Evolutionary conservation across 129 eudicot genomes (phyloP), one percentile per base, ranked within the genome.

Genomic region (Pulicaria dysenterica): DNA sequence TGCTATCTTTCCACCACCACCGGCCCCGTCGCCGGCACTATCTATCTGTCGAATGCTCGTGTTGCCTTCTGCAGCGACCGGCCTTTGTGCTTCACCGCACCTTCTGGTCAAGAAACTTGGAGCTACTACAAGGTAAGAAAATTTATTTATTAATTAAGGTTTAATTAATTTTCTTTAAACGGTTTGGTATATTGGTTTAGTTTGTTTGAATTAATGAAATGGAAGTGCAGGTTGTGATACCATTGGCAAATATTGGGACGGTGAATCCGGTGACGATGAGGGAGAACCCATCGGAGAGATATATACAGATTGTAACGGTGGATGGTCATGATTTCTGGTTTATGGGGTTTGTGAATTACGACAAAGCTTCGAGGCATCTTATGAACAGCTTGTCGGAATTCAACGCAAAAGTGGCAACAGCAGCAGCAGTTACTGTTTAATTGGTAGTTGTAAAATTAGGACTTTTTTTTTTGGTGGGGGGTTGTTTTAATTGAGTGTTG

Each of bases 241-340:
- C 97, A 4, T 48, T 92, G 77, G 87, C 70, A 48, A 87, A 85
- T 40, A 53, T 92, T 9, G 85, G 86, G 49, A 63, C 82, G n/a
- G 70, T 89, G 66, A 86, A 83, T 69, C 96, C 97, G 3, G 88
- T 89, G 69, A 64, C 80, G 58, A 84, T 88, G 94, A 83, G 76
- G 65, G 91, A 85, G 10, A 87, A 83, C 38, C 66, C 82, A 6
- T 66, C 68, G 2, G 96, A 92, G 67, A 86, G 79, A 58, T 92
- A 92, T 24, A 79, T 92, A 39, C 89, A 92, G 79, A 59, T 86
- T 8, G 77, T 80, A 13, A 78, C 96, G 0, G 75, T 89, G 16
- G 97, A 92, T 55, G 90, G 92, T 24, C 97, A 92, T 39, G 96
- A 92, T 51, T 92, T 92, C 51, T 92, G 97, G 97, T 92, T 86